These are phyloP conservation scores for Apiospora koreana DNA, from an alignment of 2,329 filamentous ascomycete genomes.

Conservation along the genomic window DNA sequence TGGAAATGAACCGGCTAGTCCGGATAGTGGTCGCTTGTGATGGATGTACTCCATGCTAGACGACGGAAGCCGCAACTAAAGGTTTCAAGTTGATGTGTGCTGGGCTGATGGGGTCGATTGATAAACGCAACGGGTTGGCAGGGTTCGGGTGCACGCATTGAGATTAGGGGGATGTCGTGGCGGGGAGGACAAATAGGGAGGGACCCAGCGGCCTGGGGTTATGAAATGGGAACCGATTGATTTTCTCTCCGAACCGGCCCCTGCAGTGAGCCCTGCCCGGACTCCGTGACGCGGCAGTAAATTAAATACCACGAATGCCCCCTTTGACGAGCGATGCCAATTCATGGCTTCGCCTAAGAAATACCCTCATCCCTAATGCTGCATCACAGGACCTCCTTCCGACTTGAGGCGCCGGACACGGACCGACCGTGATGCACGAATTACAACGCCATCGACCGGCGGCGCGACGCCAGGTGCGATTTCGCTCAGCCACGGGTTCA, in stretches of 20 bases:
- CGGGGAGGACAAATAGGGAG: background rate
- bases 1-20: slow-evolving; percentile 2
- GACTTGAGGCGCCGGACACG: background rate
- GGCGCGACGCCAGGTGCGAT: background rate
- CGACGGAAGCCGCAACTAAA: background rate
- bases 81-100: background rate
- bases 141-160: background rate
- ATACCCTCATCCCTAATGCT: too few relatives aligned
- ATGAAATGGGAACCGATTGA: background rate
- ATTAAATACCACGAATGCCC: background rate
- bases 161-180: background rate
- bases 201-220: background rate
- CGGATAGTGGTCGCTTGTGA: background rate
- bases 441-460: background rate
- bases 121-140: background rate
- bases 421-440: slow-evolving; percentile 2
- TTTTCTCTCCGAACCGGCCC: background rate
- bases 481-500: background rate
- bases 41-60: background rate
- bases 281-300: background rate
- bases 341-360: background rate
- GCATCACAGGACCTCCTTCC: background rate
- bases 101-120: background rate
- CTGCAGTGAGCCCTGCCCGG: background rate
- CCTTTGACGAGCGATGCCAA: background rate